These are phyloP conservation scores for Sugiyamaella grinbergsii DNA, from an alignment of 1,139 yeast species.

Conservation along the genomic window DNA sequence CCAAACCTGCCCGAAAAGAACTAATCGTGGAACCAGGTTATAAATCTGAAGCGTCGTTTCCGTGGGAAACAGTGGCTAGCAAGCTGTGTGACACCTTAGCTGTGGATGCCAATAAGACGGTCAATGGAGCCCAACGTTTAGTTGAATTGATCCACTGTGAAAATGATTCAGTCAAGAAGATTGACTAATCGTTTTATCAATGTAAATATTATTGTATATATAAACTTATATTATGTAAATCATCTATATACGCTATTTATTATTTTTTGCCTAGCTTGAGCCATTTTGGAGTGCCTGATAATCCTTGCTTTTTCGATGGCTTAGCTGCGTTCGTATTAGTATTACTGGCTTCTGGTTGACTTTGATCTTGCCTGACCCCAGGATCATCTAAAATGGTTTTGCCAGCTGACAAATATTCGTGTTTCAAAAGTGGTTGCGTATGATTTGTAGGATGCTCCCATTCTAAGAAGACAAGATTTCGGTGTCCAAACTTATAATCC, in stretches of 20 bases:
- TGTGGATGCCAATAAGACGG: background rate
- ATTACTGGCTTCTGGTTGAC: conserved; percentile 5
- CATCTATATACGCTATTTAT: conserved; percentile 11
- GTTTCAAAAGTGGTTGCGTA: conserved; percentile 23
- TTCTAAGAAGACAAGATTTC: conserved; percentile 38
- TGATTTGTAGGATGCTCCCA: conserved; percentile 30
- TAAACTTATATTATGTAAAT: conserved; percentile 1
- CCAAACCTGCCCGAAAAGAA: conserved; percentile 24
- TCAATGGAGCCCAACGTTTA: conserved; percentile 1
- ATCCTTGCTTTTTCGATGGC: background rate
- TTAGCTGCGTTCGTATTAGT: background rate
- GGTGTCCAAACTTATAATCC: conserved; percentile 36
- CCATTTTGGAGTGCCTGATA: conserved; percentile 31
- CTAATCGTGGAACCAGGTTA: conserved; percentile 25
- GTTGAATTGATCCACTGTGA: background rate
- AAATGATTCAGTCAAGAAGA: background rate
- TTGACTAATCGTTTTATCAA: background rate
- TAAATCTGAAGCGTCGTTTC: conserved; percentile 21
- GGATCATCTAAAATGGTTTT: conserved; percentile 35
- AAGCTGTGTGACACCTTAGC: conserved; percentile 15
- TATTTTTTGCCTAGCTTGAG: conserved; percentile 30
- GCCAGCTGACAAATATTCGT: conserved; percentile 27
- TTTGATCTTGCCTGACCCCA: conserved; percentile 31
- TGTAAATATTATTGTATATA: background rate
- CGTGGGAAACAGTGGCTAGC: conserved; percentile 25